Percentiles rank a stretch among this genome's conserved stretches.
phyloP scores from a whole-genome alignment of 2,329 filamentous ascomycete species.

The Curvularia spicifera region DNA sequence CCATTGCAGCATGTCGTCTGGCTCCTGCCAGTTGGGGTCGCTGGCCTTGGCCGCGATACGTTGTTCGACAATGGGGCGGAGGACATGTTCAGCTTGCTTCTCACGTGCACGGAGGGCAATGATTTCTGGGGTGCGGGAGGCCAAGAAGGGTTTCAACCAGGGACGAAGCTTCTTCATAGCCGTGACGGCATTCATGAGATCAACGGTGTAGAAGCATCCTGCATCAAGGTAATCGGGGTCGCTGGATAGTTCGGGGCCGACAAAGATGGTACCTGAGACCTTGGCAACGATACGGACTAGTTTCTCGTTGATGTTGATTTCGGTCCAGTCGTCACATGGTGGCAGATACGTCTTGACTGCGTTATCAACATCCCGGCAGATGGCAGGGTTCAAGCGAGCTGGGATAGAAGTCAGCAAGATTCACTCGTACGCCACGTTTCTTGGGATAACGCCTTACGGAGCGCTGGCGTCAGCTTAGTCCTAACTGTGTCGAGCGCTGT shows the following conservation, averaged over 20 bases:
- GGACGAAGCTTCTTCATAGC: conserved; percentile 38
- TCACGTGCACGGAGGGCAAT: conserved; percentile 29
- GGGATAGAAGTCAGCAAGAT: conserved; percentile 16
- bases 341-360: conserved; percentile 37
- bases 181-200: conserved; percentile 37
- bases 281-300: conserved; percentile 44
- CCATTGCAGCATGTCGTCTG: conserved; percentile 50
- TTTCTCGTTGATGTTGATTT: conserved; percentile 35
- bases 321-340: conserved; percentile 42
- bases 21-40: conserved; percentile 40
- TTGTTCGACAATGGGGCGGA: conserved; percentile 37
- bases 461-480: conserved; percentile 44
- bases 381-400: conserved; percentile 40
- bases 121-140: conserved; percentile 35
- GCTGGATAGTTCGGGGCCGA: conserved; percentile 41
- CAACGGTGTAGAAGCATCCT: conserved; percentile 41
- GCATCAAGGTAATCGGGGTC: conserved; percentile 41
- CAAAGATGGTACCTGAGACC: conserved; percentile 44
- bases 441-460: conserved; percentile 30
- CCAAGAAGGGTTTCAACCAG: conserved; percentile 34
- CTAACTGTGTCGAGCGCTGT: conserved; percentile 34
- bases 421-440: neutral
- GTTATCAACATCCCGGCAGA: conserved; percentile 41
- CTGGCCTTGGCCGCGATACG: conserved; percentile 32
- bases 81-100: conserved; percentile 16